phyloP scores from a whole-genome alignment of 495 filamentous ascomycete species.

The Bombardia bombarda region DNA sequence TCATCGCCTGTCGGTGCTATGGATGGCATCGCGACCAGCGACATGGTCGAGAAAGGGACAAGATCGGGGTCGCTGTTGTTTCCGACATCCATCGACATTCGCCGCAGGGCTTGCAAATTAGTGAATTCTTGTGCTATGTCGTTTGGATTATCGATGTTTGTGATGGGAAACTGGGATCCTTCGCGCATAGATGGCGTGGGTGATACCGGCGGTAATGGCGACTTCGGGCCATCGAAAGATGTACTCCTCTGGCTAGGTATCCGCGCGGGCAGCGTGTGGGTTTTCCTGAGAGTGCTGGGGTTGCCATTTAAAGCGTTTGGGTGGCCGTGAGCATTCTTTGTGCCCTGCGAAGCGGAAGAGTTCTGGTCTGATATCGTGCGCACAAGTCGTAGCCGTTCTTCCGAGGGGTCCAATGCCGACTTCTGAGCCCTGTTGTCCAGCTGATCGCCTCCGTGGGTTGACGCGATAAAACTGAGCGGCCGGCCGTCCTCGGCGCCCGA shows the following conservation, averaged over 20 bases:
- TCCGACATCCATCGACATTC: conserved; percentile 98
- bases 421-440: conserved; percentile 17
- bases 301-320: conserved; percentile 10
- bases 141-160: conserved; percentile 85
- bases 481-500: conserved; percentile 38
- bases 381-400: conserved; percentile 33
- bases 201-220: conserved; percentile 40
- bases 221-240: conserved; percentile 43
- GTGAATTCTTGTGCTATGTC: conserved; percentile 92
- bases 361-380: conserved; percentile 36
- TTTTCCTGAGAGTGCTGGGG: conserved; percentile 23
- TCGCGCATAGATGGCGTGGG: conserved; percentile 53
- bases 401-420: conserved; percentile 14
- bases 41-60: conserved; percentile 63
- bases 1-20: conserved; percentile 67
- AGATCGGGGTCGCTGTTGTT: conserved; percentile 88
- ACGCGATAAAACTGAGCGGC: conserved; percentile 38
- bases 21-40: conserved; percentile 56
- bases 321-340: conserved; percentile 12
- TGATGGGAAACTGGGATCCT: conserved; percentile 71
- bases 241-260: conserved; percentile 36
- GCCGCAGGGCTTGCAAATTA: conserved; percentile 88
- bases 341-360: conserved; percentile 3
- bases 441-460: conserved; percentile 31
- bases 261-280: conserved; percentile 33